Evolutionary conservation across 495 filamentous ascomycete species (phyloP).

Genomic region (Lindgomyces ingoldianus): DNA sequence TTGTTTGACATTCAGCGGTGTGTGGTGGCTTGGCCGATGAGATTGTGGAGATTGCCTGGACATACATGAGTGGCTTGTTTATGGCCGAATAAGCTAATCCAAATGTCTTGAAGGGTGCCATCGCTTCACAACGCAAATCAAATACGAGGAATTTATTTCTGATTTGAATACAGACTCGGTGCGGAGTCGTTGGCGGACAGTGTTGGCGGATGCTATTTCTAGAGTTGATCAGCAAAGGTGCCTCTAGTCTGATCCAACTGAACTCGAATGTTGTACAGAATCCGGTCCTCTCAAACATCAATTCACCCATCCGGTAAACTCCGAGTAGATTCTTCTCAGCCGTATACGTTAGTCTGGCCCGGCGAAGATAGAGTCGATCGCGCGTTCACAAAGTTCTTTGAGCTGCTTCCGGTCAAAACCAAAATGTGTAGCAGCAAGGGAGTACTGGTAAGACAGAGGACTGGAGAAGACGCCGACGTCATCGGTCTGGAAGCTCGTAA

Average conservation of each 20-base stretch:
- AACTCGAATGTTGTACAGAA: too few species aligned
- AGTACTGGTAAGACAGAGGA: conserved; percentile 76
- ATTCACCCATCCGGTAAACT: conserved; percentile 10
- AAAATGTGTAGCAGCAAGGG: conserved; percentile 72
- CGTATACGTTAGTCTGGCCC: conserved; percentile 62
- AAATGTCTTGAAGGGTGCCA: too few species aligned
- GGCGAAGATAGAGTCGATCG: conserved; percentile 61
- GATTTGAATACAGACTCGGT: too few species aligned
- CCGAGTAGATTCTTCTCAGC: conserved; percentile 53
- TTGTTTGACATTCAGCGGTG: background rate
- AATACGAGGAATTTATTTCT: too few species aligned
- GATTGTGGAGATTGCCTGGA: background rate
- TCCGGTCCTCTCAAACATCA: background rate
- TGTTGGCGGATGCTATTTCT: too few species aligned
- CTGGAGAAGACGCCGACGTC: conserved; percentile 85
- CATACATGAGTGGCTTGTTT: background rate
- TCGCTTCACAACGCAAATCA: too few species aligned
- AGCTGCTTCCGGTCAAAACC: conserved; percentile 57
- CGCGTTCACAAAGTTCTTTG: conserved; percentile 56
- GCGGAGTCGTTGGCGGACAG: too few species aligned
- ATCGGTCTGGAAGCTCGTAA: conserved; percentile 63
- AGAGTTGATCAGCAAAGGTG: too few species aligned
- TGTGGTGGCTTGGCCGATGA: background rate
- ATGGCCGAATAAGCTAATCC: background rate
- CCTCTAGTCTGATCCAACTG: too few species aligned